Evolutionary conservation across 352 stramenopile genomes (phyloP), one percentile per base, ranked within the genome.

Genomic region (Globisporangium cystogenes): DNA sequence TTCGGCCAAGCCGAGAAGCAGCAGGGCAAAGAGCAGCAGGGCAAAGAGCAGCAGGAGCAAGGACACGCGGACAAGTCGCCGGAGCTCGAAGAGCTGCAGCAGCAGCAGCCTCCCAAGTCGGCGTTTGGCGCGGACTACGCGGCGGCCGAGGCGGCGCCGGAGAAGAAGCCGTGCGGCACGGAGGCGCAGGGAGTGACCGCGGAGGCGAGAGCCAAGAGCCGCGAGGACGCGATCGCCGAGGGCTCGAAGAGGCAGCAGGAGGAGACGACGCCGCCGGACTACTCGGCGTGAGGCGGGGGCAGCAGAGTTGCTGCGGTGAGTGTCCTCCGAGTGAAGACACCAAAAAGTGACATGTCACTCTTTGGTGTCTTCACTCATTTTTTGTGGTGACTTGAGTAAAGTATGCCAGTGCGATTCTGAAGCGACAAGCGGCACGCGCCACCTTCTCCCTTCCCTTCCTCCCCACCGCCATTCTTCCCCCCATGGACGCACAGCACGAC

Each of bases 211-310:
- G 36, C 64, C 1, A 53, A 43, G 26, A 65, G 70, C 31, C 77
- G 80, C 3, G 64, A 74, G 14, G 62, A 89, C 20, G 74, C 67
- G 6, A 91, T 89, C 52, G 58, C 76, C 15, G 51, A 80, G 36
- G 79, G 68, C 37, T 62, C 77, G 14, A 86, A 84, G 64, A 72
- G 16, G 0, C 76, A 88, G 61, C 73, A 80, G 44, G 76, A 88
- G 41, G 76, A 90, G 55, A 90, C 80, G 29, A 90, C 80, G 27
- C 77, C 59, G 2, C 72, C 65, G 3, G 46, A 61, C 21, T 85
- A 68, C 44, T 39, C 42, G 26, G 11, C 16, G 50, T 48, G 21
- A 41, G 39, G 44, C 21, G 0, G 27, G 37, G 2, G 37, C n/a
- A n/a, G n/a, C n/a, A n/a, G n/a, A n/a, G n/a, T n/a, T n/a, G n/a